Evolutionary conservation across 257 asterid species (phyloP).

Genomic region (Buddleja alternifolia): DNA sequence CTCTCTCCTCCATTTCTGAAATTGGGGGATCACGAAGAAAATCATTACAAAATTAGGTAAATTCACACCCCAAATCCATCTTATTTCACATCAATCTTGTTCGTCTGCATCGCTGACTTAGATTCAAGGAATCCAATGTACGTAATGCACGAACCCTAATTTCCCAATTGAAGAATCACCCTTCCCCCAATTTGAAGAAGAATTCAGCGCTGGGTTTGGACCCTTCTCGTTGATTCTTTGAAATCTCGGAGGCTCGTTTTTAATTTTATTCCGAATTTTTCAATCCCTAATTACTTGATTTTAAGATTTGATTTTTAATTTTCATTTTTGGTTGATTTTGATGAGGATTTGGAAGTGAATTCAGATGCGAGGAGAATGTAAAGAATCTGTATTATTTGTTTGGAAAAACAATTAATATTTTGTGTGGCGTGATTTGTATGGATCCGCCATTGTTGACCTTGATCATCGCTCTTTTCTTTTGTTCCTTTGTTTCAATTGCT

Average conservation of each 20-base stretch:
- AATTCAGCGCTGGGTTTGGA: slow-evolving; percentile 27
- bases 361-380: slow-evolving; percentile 52
- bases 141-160: slow-evolving; percentile 38
- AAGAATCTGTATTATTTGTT: slow-evolving; percentile 32
- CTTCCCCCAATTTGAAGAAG: slow-evolving; percentile 29
- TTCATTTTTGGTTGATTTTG: slow-evolving; percentile 10
- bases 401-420: slow-evolving; percentile 22
- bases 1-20: slow-evolving; percentile 41
- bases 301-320: slow-evolving; percentile 1
- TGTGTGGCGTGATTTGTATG: slow-evolving; percentile 41
- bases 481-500: slow-evolving; percentile 40
- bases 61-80: slow-evolving; percentile 19
- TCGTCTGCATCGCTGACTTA: slow-evolving; percentile 31
- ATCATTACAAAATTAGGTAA: slow-evolving; percentile 17
- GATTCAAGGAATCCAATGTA: slow-evolving; percentile 39
- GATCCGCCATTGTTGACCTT: slow-evolving; percentile 55
- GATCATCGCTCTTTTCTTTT: slow-evolving; percentile 39
- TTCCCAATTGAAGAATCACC: slow-evolving; percentile 22
- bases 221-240: slow-evolving; percentile 30
- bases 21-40: slow-evolving; percentile 42
- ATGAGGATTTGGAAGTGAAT: slow-evolving; percentile 31
- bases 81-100: slow-evolving; percentile 23
- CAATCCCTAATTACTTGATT: slow-evolving; percentile 17
- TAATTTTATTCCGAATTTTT: slow-evolving; percentile 11
- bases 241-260: slow-evolving; percentile 14